Evolutionary conservation across 2,329 filamentous ascomycete species (phyloP).

Genomic region (Coniella lustricola): DNA sequence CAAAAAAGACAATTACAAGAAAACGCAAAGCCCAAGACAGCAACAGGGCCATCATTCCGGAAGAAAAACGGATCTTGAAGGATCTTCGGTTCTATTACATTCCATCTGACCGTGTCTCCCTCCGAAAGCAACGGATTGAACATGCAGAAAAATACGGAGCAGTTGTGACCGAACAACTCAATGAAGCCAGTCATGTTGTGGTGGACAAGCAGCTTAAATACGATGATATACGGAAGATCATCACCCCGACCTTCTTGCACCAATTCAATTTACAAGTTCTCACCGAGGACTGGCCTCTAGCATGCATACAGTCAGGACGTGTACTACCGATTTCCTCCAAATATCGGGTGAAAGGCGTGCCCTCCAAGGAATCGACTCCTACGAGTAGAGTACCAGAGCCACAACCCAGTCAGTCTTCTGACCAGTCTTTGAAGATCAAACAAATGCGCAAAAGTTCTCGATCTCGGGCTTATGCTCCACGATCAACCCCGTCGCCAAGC

Average conservation of each 20-base stretch:
- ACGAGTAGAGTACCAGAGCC: constrained; percentile 16
- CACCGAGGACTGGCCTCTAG: constrained; percentile 60
- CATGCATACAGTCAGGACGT: constrained; percentile 54
- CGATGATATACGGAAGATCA: constrained; percentile 51
- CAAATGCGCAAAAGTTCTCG: constrained; percentile 29
- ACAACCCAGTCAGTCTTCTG: constrained; percentile 17
- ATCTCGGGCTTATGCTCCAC: constrained; percentile 32
- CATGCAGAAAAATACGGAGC: constrained; percentile 72
- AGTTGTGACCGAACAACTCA: constrained; percentile 55
- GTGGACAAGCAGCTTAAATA: constrained; percentile 65
- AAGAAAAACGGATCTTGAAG: constrained; percentile 51
- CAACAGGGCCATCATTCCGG: constrained; percentile 39
- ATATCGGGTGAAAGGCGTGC: constrained; percentile 51
- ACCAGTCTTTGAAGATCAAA: constrained; percentile 43
- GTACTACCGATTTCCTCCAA: constrained; percentile 50
- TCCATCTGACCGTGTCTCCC: constrained; percentile 68
- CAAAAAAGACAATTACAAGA: neutral
- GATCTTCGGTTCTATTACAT: constrained; percentile 67
- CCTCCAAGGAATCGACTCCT: constrained; percentile 18
- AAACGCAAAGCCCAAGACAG: constrained; percentile 35
- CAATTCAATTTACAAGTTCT: constrained; percentile 43
- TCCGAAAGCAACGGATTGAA: constrained; percentile 63
- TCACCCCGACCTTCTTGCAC: constrained; percentile 32
- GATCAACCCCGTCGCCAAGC: constrained; percentile 24
- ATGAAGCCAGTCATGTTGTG: constrained; percentile 66